These are phyloP conservation scores for Cercophora samala DNA, from an alignment of 495 filamentous ascomycete genomes.

Conservation along the genomic window DNA sequence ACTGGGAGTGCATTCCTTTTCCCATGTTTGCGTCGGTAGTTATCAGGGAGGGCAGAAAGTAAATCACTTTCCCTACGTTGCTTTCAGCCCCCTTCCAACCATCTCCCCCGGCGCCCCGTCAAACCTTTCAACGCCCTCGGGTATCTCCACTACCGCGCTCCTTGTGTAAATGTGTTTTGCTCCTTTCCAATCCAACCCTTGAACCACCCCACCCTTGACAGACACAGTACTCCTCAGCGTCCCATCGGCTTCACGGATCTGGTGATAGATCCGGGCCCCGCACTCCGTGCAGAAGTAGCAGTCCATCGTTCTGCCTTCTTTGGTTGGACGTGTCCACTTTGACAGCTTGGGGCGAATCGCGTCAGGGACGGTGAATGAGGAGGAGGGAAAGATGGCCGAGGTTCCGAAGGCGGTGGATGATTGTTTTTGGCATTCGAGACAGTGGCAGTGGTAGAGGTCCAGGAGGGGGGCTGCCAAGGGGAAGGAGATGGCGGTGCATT, in stretches of 20 bases:
- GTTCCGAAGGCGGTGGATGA: slow-evolving; percentile 57
- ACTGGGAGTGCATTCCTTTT: too few species aligned
- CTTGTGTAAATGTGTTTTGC: slow-evolving; percentile 42
- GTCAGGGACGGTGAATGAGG: slow-evolving; percentile 48
- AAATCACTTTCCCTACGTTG: neutral
- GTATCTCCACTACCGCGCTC: slow-evolving; percentile 50
- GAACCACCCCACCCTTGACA: slow-evolving; percentile 53
- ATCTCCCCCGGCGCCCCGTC: slow-evolving; percentile 34
- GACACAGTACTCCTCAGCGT: slow-evolving; percentile 33
- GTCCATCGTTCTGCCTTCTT: slow-evolving; percentile 44
- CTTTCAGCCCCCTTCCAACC: slow-evolving; percentile 13
- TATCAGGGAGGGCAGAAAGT: too few species aligned
- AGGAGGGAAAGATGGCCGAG: slow-evolving; percentile 45
- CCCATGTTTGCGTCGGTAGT: too few species aligned
- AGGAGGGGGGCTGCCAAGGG: slow-evolving; percentile 40
- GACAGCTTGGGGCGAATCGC: slow-evolving; percentile 31
- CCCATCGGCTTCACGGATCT: slow-evolving; percentile 39
- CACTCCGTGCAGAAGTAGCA: slow-evolving; percentile 53
- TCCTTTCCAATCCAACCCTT: slow-evolving; percentile 39
- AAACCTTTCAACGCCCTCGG: slow-evolving; percentile 45
- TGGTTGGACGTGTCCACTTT: slow-evolving; percentile 41
- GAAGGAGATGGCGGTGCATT: slow-evolving; percentile 52
- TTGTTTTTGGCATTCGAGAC: slow-evolving; percentile 58
- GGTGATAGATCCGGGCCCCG: slow-evolving; percentile 51
- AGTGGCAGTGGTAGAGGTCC: slow-evolving; percentile 56